Evolutionary conservation across 495 filamentous ascomycete genomes (phyloP).

Genomic region (Penicillium fimorum): DNA sequence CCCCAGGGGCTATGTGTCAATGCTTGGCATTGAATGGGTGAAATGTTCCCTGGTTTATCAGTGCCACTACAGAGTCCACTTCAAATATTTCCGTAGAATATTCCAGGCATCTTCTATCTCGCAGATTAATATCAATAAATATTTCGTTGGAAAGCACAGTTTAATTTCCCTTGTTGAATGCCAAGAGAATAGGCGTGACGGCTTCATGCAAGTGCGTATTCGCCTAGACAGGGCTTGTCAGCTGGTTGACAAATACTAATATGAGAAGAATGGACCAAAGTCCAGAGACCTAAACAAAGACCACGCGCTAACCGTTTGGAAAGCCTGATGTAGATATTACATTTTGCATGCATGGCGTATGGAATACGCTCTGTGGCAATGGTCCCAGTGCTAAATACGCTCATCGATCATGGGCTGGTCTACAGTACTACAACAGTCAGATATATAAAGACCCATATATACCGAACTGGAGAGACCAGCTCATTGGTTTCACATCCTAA

Average conservation of each 20-base stretch:
- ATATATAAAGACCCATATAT: conserved; percentile 1
- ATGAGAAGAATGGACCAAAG: too few relatives aligned
- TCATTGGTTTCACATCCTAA: background rate
- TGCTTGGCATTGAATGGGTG: too few relatives aligned
- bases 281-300: too few relatives aligned
- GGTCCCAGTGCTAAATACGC: background rate
- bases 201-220: conserved; percentile 8
- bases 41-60: too few relatives aligned
- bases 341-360: background rate
- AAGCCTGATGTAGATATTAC: too few relatives aligned
- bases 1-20: background rate
- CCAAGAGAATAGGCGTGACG: background rate
- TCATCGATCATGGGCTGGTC: background rate
- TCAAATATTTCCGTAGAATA: too few relatives aligned
- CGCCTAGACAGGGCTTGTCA: background rate
- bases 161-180: background rate
- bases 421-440: too few relatives aligned
- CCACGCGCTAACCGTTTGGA: background rate
- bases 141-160: too few relatives aligned
- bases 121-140: too few relatives aligned
- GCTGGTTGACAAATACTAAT: background rate
- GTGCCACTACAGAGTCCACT: too few relatives aligned
- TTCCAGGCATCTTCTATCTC: too few relatives aligned
- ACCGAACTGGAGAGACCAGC: background rate
- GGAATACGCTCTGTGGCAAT: background rate